Percentiles rank a stretch among this genome's conserved stretches.
phyloP scores from a whole-genome alignment of 2,329 filamentous ascomycete species.

The Dissoconium aciculare region DNA sequence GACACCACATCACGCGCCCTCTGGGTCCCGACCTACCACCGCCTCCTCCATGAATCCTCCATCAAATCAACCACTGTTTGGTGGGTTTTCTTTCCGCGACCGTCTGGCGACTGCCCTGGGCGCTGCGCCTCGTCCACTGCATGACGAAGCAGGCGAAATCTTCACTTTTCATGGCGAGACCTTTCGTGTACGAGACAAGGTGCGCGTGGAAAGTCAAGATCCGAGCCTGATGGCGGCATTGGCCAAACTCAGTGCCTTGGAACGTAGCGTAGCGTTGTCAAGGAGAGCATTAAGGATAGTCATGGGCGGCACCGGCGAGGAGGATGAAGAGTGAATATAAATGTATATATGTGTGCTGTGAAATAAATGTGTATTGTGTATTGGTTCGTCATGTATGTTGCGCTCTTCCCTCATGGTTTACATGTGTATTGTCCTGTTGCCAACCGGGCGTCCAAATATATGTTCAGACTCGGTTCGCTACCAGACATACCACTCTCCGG shows the following conservation, averaged over 20 bases:
- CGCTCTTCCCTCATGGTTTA: too few relatives aligned
- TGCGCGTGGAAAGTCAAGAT: slow-evolving; percentile 77
- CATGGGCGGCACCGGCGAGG: slow-evolving; percentile 48
- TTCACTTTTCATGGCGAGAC: slow-evolving; percentile 57
- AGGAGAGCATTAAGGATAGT: slow-evolving; percentile 60
- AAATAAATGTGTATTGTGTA: too few relatives aligned
- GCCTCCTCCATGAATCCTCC: too few relatives aligned
- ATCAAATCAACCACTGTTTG: slow-evolving; percentile 26
- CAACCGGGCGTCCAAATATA: too few relatives aligned
- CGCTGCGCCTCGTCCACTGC: slow-evolving; percentile 13
- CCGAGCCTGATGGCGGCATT: slow-evolving; percentile 70
- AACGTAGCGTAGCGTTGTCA: slow-evolving; percentile 55
- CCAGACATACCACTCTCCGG: too few relatives aligned
- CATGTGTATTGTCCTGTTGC: too few relatives aligned
- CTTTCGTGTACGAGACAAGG: slow-evolving; percentile 78
- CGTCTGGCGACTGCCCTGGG: not conserved
- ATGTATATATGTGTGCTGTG: too few relatives aligned
- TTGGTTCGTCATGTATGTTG: too few relatives aligned
- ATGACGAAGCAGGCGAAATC: slow-evolving; percentile 56
- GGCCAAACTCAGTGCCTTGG: slow-evolving; percentile 66
- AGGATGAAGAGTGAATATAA: too few relatives aligned
- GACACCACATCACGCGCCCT: not conserved
- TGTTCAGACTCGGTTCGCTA: too few relatives aligned
- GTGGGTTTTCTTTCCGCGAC: slow-evolving; percentile 43
- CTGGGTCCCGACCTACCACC: not conserved